These are phyloP conservation scores for Parsonsia alboflavescens DNA, from an alignment of 257 asterid genomes.

Conservation along the genomic window DNA sequence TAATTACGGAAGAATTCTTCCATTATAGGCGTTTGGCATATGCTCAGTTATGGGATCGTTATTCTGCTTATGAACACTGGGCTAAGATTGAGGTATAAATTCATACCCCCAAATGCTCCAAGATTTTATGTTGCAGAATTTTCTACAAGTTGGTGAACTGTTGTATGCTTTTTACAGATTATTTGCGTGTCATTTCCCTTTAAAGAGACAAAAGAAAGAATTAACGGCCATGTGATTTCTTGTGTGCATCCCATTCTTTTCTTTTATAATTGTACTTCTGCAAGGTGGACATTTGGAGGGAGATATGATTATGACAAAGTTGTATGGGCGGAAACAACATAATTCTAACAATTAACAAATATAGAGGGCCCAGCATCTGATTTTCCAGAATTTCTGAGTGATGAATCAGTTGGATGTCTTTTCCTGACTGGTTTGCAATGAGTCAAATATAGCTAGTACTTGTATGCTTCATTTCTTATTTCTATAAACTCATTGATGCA, in stretches of 20 bases:
- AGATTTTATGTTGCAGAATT: neutral
- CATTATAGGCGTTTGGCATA: conserved; percentile 73
- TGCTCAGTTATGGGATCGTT: conserved; percentile 66
- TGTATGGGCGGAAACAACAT: neutral
- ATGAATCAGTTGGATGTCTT: neutral
- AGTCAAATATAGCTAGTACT: neutral
- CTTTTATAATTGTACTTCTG: neutral
- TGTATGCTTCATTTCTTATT: neutral
- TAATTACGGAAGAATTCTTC: conserved; percentile 85
- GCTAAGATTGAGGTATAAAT: conserved; percentile 88
- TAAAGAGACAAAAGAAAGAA: neutral
- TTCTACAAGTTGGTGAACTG: neutral
- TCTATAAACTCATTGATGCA: neutral
- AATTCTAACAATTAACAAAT: neutral
- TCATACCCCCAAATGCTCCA: neutral
- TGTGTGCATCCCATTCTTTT: neutral
- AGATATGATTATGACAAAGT: neutral
- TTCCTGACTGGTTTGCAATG: neutral
- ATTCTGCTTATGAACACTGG: conserved; percentile 91
- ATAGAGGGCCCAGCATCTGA: neutral
- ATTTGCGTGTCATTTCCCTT: neutral
- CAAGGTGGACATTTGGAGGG: neutral
- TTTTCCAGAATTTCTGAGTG: neutral
- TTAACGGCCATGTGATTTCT: neutral
- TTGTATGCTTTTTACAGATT: neutral